phyloP scores from a whole-genome alignment of 2,329 filamentous ascomycete species.

The Neonectria neomacrospora region DNA sequence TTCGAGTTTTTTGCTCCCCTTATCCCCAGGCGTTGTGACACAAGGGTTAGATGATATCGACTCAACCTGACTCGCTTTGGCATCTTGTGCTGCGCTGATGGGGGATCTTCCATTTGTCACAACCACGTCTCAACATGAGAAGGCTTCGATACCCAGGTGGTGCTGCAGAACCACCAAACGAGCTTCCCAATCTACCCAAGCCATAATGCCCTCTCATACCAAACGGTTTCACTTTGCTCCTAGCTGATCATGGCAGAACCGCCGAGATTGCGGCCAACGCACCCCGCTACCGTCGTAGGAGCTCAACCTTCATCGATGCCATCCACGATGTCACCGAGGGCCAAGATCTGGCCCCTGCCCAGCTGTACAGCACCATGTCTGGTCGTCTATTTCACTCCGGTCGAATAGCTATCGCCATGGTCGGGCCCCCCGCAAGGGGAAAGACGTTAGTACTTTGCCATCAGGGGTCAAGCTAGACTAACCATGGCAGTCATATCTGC shows the following conservation, averaged over 20 bases:
- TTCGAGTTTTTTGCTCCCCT: conserved; percentile 1
- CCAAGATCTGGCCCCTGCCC: conserved; percentile 86
- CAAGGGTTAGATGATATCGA: not conserved
- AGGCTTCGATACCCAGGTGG: not conserved
- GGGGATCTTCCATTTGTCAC: not conserved
- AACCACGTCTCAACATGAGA: not conserved
- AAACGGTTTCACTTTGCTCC: not conserved
- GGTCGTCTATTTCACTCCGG: conserved; percentile 97
- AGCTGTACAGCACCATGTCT: conserved; percentile 98
- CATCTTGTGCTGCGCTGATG: not conserved
- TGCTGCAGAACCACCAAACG: not conserved
- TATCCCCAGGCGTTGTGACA: not conserved
- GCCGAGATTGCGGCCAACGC: conserved; percentile 93
- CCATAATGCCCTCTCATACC: not conserved
- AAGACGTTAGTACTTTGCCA: conserved; percentile 77
- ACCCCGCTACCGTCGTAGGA: conserved; percentile 88
- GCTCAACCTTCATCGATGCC: conserved; percentile 95
- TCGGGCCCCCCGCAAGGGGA: conserved; percentile 91
- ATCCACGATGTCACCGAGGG: conserved; percentile 94
- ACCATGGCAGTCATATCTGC: conserved; percentile 78
- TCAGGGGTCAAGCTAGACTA: conserved; percentile 21
- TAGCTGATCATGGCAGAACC: conserved; percentile 66
- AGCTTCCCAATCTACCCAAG: not conserved
- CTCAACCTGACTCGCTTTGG: not conserved
- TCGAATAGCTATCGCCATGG: conserved; percentile 96